Conservation (phyloP, 805 yeast genomes). For the Vanderwaltozyma tropicalis region DNA sequence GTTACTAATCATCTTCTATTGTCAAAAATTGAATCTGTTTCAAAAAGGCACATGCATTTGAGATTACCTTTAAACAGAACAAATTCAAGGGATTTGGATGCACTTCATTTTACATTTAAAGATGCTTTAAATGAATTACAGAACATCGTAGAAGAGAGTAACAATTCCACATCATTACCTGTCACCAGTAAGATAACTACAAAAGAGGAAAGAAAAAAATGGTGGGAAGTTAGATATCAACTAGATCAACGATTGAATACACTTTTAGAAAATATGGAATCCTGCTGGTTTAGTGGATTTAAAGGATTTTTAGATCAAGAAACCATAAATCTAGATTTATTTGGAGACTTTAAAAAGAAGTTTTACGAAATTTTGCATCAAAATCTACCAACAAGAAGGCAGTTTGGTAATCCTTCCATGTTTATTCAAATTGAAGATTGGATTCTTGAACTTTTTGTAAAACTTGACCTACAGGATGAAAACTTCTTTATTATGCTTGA, state of each 20-base stretch:
- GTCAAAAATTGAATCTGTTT: conserved; percentile 32
- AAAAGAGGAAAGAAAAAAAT: conserved; percentile 48
- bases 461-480: conserved; percentile 29
- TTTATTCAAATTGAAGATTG: conserved; percentile 34
- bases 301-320: conserved; percentile 44
- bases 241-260: conserved; percentile 48
- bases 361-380: conserved; percentile 34
- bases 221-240: conserved; percentile 68
- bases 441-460: conserved; percentile 42
- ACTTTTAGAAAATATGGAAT: conserved; percentile 50
- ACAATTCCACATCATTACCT: conserved; percentile 44
- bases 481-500: conserved; percentile 35
- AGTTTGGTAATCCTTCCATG: conserved; percentile 14
- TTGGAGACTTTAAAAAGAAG: conserved; percentile 28
- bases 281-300: conserved; percentile 71
- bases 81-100: conserved; percentile 35
- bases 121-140: conserved; percentile 39
- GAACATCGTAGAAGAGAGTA: conserved; percentile 49
- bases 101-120: conserved; percentile 32
- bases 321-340: conserved; percentile 17
- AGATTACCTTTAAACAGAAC: conserved; percentile 52
- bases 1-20: conserved; percentile 49
- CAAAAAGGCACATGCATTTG: conserved; percentile 35
- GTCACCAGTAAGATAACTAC: conserved; percentile 44
- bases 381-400: conserved; percentile 40